Conservation (phyloP, 176 grass and related monocot species). For the Metroxylon sagu region DNA sequence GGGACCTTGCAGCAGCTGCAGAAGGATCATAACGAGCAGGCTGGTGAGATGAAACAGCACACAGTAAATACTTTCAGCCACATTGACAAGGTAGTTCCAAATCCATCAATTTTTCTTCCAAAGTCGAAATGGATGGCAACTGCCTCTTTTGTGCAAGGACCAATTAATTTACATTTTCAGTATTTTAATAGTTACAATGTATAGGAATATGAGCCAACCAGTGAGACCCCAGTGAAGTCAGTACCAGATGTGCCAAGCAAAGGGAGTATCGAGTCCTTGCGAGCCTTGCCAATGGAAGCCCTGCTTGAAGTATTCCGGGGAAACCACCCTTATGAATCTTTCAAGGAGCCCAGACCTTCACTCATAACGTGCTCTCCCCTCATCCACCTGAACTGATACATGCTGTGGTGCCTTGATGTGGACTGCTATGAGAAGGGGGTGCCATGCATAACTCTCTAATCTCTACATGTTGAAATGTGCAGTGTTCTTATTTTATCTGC, state of each 20-base stretch:
- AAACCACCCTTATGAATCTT: slow-evolving; percentile 64
- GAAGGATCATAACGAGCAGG: slow-evolving; percentile 41
- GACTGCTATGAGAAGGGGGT: too few relatives aligned
- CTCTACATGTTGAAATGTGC: too few relatives aligned
- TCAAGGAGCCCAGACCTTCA: slow-evolving; percentile 48
- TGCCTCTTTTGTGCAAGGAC: too few relatives aligned
- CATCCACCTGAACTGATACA: slow-evolving; percentile 48
- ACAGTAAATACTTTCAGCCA: slow-evolving; percentile 50
- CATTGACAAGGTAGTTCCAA: slow-evolving; percentile 30
- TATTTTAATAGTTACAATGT: too few relatives aligned
- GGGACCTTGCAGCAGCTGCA: slow-evolving; percentile 37
- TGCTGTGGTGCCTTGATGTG: too few relatives aligned
- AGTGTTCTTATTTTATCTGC: too few relatives aligned
- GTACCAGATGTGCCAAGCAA: slow-evolving; percentile 64
- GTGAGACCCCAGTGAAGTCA: slow-evolving; percentile 60
- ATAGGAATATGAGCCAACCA: slow-evolving; percentile 70
- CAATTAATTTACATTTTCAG: too few relatives aligned
- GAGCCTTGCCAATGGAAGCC: slow-evolving; percentile 75
- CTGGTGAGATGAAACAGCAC: slow-evolving; percentile 45
- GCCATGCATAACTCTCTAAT: too few relatives aligned
- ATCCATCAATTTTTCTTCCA: too few relatives aligned
- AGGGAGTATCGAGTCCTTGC: slow-evolving; percentile 60
- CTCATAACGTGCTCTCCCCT: slow-evolving; percentile 80
- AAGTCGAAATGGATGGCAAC: too few relatives aligned
- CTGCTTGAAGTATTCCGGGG: slow-evolving; percentile 69